Evolutionary conservation across 495 filamentous ascomycete species (phyloP).

Genomic region (Trichoderma gamsii): DNA sequence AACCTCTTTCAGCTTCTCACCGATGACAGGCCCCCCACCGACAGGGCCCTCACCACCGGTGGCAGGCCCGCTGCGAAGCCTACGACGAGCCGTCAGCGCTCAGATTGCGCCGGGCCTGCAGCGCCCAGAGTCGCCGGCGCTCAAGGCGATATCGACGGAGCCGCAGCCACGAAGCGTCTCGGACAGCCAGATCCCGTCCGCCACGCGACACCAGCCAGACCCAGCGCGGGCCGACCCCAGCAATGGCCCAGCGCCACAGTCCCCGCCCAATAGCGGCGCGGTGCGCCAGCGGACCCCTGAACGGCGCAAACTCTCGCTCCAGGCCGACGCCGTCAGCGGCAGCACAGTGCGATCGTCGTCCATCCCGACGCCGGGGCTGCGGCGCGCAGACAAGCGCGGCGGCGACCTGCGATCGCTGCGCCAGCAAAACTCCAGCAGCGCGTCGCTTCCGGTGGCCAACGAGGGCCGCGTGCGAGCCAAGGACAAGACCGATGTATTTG

Average conservation of each 20-base stretch:
- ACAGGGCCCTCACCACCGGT: background rate
- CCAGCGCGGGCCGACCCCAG: conserved; percentile 1
- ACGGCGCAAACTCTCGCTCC: conserved; percentile 15
- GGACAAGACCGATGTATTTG: conserved; percentile 90
- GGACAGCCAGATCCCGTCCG: conserved; percentile 17
- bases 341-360: conserved; percentile 13
- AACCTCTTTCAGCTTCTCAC: background rate
- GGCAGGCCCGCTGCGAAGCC: conserved; percentile 5
- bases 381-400: conserved; percentile 69
- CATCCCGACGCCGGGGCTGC: conserved; percentile 56
- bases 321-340: conserved; percentile 9
- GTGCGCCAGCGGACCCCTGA: conserved; percentile 22
- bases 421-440: conserved; percentile 30
- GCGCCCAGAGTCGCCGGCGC: conserved; percentile 15
- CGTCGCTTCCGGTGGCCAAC: conserved; percentile 56
- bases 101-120: conserved; percentile 4
- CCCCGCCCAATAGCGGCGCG: conserved; percentile 45
- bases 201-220: background rate
- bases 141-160: conserved; percentile 13
- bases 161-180: background rate
- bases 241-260: conserved; percentile 28
- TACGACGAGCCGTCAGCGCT: background rate
- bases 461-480: conserved; percentile 76
- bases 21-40: too few relatives aligned
- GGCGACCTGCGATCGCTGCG: conserved; percentile 73